A percentile compares a stretch with the other conserved stretches of the same genome.
phyloP scores from a whole-genome alignment of 2,329 filamentous ascomycete genomes.

The Talaromyces sp. region DNA sequence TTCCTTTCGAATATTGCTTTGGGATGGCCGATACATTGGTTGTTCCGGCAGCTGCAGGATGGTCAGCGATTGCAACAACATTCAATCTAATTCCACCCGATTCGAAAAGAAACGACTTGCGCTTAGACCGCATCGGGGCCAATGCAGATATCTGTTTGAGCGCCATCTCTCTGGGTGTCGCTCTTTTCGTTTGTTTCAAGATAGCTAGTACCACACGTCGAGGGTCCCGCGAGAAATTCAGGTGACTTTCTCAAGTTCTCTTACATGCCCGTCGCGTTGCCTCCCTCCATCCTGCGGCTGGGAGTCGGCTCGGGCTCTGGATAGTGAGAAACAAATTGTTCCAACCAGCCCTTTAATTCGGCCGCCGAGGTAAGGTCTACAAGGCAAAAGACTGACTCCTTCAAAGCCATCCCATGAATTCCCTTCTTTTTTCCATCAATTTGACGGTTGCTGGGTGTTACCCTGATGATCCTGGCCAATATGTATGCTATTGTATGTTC shows the following conservation, averaged over 20 bases:
- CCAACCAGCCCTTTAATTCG: too few species aligned
- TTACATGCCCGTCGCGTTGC: too few species aligned
- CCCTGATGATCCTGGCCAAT: too few species aligned
- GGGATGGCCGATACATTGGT: background rate
- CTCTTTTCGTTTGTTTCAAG: background rate
- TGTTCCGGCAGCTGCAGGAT: background rate
- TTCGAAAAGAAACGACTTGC: background rate
- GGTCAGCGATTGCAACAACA: background rate
- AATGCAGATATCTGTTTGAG: background rate
- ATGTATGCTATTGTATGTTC: too few species aligned
- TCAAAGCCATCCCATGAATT: too few species aligned
- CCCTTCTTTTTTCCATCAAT: too few species aligned
- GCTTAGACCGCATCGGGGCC: background rate
- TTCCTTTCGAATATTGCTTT: background rate
- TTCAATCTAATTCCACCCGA: background rate
- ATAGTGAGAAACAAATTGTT: too few species aligned
- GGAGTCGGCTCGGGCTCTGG: too few species aligned
- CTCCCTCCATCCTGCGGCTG: too few species aligned
- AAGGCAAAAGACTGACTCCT: too few species aligned
- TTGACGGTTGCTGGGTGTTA: too few species aligned
- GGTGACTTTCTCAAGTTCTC: background rate
- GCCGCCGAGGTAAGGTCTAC: too few species aligned
- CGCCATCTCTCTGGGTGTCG: background rate
- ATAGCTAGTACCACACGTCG: background rate
- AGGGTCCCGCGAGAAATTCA: background rate